These are phyloP conservation scores for Colletotrichum higginsianum DNA, from an alignment of 2,329 filamentous ascomycete species.

Conservation along the genomic window DNA sequence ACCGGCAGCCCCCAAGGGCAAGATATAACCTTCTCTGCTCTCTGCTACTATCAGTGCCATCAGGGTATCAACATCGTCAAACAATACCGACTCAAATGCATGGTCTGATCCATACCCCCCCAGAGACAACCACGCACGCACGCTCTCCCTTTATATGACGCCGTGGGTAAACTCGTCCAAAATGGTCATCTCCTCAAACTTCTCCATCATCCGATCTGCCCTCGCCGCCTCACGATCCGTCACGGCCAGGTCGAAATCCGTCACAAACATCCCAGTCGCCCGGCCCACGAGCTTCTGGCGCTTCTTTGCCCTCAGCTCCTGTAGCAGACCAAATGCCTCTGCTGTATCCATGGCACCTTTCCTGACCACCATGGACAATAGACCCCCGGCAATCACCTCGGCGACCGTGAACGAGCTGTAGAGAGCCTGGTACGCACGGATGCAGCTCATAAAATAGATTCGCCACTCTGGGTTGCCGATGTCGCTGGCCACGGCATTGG, in stretches of 20 bases:
- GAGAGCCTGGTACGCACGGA: slow-evolving; percentile 56
- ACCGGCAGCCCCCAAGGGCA: background rate
- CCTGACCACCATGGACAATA: slow-evolving; percentile 55
- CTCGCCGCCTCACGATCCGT: slow-evolving; percentile 52
- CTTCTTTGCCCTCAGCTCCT: slow-evolving; percentile 47
- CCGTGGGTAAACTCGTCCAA: slow-evolving; percentile 37
- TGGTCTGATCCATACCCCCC: background rate
- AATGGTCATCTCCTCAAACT: slow-evolving; percentile 49
- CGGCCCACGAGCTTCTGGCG: slow-evolving; percentile 47
- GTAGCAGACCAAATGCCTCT: slow-evolving; percentile 50
- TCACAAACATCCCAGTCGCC: slow-evolving; percentile 52
- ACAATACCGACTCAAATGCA: background rate
- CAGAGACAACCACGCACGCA: too few relatives aligned
- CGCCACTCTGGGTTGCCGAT: slow-evolving; percentile 50
- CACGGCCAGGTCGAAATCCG: slow-evolving; percentile 53
- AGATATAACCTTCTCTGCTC: background rate
- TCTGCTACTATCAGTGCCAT: background rate
- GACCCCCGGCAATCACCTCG: slow-evolving; percentile 51
- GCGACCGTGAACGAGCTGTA: slow-evolving; percentile 54
- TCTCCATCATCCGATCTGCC: slow-evolving; percentile 51
- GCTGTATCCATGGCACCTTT: slow-evolving; percentile 50
- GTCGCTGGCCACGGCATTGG: slow-evolving; percentile 54
- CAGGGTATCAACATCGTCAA: background rate
- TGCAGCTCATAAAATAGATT: slow-evolving; percentile 55
- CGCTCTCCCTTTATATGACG: slow-evolving; percentile 2